These are phyloP conservation scores for Cyamopsis tetragonoloba DNA, from an alignment of 306 rosid genomes.

Conservation along the genomic window DNA sequence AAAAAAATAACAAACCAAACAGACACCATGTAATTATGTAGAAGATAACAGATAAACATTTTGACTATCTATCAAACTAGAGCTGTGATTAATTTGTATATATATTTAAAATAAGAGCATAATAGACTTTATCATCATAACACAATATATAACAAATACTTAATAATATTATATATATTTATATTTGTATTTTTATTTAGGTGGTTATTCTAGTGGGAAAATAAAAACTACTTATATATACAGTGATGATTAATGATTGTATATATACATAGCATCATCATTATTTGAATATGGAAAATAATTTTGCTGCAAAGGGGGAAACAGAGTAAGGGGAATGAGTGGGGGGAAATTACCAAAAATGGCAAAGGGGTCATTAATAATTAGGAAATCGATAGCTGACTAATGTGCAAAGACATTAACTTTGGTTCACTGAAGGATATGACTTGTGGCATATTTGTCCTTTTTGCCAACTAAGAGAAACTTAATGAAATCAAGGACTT, in stretches of 20 bases:
- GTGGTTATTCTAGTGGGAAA: neutral
- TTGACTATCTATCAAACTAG: no score
- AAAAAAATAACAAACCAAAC: no score
- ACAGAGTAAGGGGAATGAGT: slow-evolving; percentile 4
- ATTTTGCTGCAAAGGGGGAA: slow-evolving; percentile 27
- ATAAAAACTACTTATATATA: neutral
- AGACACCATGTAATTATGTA: no score
- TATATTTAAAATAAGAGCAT: no score
- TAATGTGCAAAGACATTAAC: slow-evolving; percentile 29
- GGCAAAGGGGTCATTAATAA: slow-evolving; percentile 22
- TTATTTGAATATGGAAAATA: slow-evolving; percentile 4
- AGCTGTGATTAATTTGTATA: no score
- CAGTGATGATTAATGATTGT: slow-evolving; percentile 9
- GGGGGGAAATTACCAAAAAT: slow-evolving; percentile 6
- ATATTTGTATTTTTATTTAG: neutral
- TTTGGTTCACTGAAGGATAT: slow-evolving; percentile 9
- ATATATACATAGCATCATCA: neutral
- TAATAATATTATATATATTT: no score
- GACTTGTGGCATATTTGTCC: slow-evolving; percentile 31
- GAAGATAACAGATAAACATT: no score
- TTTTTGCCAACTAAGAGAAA: slow-evolving; percentile 34
- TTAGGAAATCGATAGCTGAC: slow-evolving; percentile 25
- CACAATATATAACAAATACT: no score
- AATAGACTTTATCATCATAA: neutral
- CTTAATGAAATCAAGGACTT: slow-evolving; percentile 26